phyloP scores from a whole-genome alignment of 2,329 filamentous ascomycete species.

The Fusarium hostae region DNA sequence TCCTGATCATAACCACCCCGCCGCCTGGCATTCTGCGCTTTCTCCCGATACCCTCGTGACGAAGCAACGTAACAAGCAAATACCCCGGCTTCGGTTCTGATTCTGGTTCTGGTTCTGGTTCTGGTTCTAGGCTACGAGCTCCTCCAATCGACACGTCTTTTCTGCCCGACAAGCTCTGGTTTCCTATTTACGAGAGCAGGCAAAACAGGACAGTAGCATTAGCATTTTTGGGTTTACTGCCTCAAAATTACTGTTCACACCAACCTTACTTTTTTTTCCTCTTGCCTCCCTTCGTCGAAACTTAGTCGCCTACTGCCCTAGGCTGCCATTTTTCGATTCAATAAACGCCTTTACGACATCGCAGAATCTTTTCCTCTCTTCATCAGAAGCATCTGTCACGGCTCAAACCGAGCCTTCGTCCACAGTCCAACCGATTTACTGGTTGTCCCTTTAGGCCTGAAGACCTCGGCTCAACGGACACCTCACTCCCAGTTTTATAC shows the following conservation, averaged over 20 bases:
- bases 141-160: conserved; percentile 23
- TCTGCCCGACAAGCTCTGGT: conserved; percentile 24
- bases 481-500: not conserved
- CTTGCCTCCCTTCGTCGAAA: conserved; percentile 29
- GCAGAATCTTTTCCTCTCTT: conserved; percentile 23
- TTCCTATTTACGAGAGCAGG: conserved; percentile 10
- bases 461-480: conserved; percentile 34
- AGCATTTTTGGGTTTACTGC: conserved; percentile 22
- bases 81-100: conserved; percentile 7
- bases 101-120: conserved; percentile 11
- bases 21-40: conserved; percentile 24
- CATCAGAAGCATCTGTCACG: conserved; percentile 6
- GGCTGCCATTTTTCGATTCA: conserved; percentile 27
- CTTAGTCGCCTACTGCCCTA: conserved; percentile 27
- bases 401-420: conserved; percentile 7
- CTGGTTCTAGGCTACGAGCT: not conserved
- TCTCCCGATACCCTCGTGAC: conserved; percentile 27
- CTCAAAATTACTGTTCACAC: conserved; percentile 30
- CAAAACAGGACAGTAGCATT: conserved; percentile 2
- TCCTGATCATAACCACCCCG: conserved; percentile 21
- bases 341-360: conserved; percentile 20
- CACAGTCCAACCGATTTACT: conserved; percentile 24
- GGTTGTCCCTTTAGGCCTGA: conserved; percentile 10
- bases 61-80: conserved; percentile 26
- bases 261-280: conserved; percentile 21